Conservation (phyloP, 129 eudicot species). For the Ambrosia trifida region DNA sequence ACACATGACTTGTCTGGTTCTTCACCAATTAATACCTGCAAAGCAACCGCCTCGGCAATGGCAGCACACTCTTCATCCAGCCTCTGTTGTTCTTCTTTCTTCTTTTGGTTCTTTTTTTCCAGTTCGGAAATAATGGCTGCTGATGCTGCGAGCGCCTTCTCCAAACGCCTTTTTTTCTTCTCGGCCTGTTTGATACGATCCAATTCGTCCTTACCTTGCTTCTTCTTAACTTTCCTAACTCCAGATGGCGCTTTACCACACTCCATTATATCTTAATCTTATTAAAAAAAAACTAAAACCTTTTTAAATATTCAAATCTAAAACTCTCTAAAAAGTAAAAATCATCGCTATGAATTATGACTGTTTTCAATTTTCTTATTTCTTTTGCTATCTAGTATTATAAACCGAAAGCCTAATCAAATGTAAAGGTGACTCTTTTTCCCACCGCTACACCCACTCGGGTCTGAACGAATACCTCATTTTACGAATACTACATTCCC, state of each 20-base stretch:
- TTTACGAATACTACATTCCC: constrained; percentile 91
- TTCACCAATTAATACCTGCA: constrained; percentile 54
- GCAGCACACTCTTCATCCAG: constrained; percentile 96
- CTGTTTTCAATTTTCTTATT: constrained; percentile 24
- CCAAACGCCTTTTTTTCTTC: constrained; percentile 88
- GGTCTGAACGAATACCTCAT: constrained; percentile 93
- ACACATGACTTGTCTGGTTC: neutral
- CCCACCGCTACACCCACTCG: constrained; percentile 74
- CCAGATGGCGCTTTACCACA: constrained; percentile 53
- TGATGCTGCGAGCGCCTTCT: constrained; percentile 94
- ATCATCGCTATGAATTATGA: constrained; percentile 29
- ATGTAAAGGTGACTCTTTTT: constrained; percentile 15
- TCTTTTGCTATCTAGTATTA: constrained; percentile 27
- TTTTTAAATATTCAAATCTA: constrained; percentile 30
- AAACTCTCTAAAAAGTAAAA: constrained; percentile 40
- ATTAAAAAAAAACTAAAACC: constrained; percentile 15
- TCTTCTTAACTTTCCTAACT: constrained; percentile 77
- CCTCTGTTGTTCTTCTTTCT: constrained; percentile 91
- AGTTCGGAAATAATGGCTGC: constrained; percentile 92
- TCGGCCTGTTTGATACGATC: constrained; percentile 96
- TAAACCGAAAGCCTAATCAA: constrained; percentile 21
- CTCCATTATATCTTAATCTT: constrained; percentile 49
- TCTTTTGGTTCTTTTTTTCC: constrained; percentile 85
- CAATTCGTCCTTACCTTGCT: constrained; percentile 91
- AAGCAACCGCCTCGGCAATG: constrained; percentile 91